Evolutionary conservation across 306 rosid species (phyloP).

Genomic region (Dicorynia guianensis): DNA sequence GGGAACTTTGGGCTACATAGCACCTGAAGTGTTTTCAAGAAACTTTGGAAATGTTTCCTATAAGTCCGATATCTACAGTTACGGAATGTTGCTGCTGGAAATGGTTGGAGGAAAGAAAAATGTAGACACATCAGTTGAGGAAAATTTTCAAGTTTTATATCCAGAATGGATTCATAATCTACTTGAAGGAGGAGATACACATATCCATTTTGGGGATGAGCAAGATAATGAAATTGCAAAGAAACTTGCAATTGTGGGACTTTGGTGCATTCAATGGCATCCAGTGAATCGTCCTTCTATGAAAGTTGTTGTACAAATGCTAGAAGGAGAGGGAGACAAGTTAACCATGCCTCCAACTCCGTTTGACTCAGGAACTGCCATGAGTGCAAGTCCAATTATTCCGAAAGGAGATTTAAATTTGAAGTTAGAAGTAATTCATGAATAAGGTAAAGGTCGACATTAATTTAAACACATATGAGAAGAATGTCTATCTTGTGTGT

Average conservation of each 20-base stretch:
- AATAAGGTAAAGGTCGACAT: neutral
- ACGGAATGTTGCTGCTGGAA: conserved; percentile 27
- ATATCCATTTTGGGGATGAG: neutral
- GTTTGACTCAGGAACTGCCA: neutral
- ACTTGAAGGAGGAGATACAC: conserved; percentile 15
- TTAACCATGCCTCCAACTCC: conserved; percentile 4
- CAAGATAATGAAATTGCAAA: neutral
- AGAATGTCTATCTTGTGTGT: too few relatives aligned
- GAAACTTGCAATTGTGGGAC: conserved; percentile 9
- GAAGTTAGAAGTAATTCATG: conserved; percentile 12
- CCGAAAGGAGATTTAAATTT: neutral
- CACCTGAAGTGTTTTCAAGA: conserved; percentile 32
- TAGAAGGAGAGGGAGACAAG: conserved; percentile 6
- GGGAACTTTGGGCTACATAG: conserved; percentile 25
- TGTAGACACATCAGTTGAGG: neutral
- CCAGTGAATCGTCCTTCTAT: conserved; percentile 9
- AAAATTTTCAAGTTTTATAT: neutral
- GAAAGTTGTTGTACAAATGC: conserved; percentile 8
- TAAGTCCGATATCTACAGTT: conserved; percentile 29
- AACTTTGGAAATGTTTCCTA: conserved; percentile 23
- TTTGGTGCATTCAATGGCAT: conserved; percentile 23
- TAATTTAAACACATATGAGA: too few relatives aligned
- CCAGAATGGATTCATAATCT: conserved; percentile 27
- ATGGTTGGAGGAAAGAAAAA: conserved; percentile 36
- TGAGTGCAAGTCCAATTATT: neutral